Evolutionary conservation across 1,284 basidiomycete species (phyloP).

Genomic region (Chalciporus sp.): DNA sequence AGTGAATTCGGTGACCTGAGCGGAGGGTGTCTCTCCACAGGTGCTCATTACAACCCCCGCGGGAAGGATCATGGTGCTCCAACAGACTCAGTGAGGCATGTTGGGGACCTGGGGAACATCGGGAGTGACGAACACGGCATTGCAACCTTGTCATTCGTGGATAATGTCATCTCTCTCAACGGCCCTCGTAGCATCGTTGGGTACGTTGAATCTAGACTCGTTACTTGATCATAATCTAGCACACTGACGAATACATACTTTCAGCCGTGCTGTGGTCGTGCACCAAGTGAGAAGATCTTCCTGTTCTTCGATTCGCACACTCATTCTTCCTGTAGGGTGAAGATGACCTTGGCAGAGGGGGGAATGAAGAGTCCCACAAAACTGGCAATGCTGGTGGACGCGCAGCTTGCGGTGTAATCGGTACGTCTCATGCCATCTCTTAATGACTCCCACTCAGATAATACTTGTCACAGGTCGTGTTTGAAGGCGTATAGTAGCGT

Average conservation of each 20-base stretch:
- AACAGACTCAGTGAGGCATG: conserved; percentile 59
- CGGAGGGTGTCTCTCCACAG: conserved; percentile 70
- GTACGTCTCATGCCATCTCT: conserved; percentile 36
- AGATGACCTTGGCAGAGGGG: conserved; percentile 76
- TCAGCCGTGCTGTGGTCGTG: conserved; percentile 60
- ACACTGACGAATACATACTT: conserved; percentile 13
- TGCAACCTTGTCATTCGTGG: conserved; percentile 60
- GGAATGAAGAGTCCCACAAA: conserved; percentile 65
- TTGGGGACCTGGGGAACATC: conserved; percentile 82
- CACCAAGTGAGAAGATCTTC: conserved; percentile 52
- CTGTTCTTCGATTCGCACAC: conserved; percentile 12
- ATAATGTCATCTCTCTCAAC: conserved; percentile 66
- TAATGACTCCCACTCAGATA: background rate
- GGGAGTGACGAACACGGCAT: conserved; percentile 60
- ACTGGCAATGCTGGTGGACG: conserved; percentile 77
- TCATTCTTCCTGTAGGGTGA: conserved; percentile 47
- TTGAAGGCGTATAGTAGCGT: conserved; percentile 12
- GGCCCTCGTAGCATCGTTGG: conserved; percentile 73
- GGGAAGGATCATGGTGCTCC: conserved; percentile 68
- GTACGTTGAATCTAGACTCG: conserved; percentile 39
- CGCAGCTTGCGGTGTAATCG: conserved; percentile 77
- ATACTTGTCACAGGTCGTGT: conserved; percentile 16
- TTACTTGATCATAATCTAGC: background rate
- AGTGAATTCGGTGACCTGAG: conserved; percentile 72
- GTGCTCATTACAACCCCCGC: conserved; percentile 78